Conservation (phyloP, 768 basidiomycete genomes). For the Termitomyces sp. region DNA sequence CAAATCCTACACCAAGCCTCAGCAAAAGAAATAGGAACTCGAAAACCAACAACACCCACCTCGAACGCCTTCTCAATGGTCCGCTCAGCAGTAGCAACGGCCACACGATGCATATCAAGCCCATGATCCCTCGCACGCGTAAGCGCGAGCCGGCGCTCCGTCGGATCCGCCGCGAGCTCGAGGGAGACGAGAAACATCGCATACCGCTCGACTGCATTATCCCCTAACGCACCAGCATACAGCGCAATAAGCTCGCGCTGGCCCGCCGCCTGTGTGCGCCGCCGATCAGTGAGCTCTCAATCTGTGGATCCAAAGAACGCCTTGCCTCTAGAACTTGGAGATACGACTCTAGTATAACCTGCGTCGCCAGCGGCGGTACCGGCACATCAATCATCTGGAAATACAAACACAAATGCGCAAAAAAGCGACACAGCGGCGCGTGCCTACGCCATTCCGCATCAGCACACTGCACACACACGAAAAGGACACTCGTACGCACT, state of each 20-base stretch:
- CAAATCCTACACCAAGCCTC: constrained; percentile 37
- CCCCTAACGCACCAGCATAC: constrained; percentile 88
- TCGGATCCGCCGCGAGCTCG: constrained; percentile 58
- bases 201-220: constrained; percentile 90
- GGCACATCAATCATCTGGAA: constrained; percentile 77
- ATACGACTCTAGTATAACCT: constrained; percentile 85
- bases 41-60: too few species aligned
- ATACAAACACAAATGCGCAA: constrained; percentile 89
- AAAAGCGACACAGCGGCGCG: constrained; percentile 79
- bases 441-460: constrained; percentile 40
- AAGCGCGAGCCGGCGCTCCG: constrained; percentile 68
- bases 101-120: constrained; percentile 79
- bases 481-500: constrained; percentile 40
- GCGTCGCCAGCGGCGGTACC: constrained; percentile 72
- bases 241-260: constrained; percentile 87
- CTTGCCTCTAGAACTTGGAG: constrained; percentile 80
- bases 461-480: not conserved
- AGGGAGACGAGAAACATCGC: constrained; percentile 85
- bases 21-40: too few species aligned
- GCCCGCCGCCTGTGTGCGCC: constrained; percentile 77
- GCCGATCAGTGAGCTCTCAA: too few species aligned
- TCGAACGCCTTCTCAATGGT: constrained; percentile 72
- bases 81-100: constrained; percentile 74
- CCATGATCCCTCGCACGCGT: constrained; percentile 81
- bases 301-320: too few species aligned